A percentile compares a stretch with the other conserved stretches of the same genome.
phyloP scores from a whole-genome alignment of 2,329 filamentous ascomycete genomes.

The Exophiala lecanii-corni region DNA sequence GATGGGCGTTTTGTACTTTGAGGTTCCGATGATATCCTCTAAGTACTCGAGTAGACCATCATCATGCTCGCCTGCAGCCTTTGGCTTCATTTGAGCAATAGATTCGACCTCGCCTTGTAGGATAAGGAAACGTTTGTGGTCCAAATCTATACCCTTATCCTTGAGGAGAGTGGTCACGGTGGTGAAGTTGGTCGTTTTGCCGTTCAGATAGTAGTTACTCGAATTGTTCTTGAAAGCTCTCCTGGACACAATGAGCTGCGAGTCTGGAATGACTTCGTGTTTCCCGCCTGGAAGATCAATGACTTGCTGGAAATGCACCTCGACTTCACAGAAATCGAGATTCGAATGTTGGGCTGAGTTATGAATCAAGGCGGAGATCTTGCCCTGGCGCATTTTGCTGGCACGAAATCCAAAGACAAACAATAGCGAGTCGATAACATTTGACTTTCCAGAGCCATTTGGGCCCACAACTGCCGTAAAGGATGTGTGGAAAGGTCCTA shows the following conservation, averaged over 20 bases:
- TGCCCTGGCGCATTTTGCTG: slow-evolving; percentile 98
- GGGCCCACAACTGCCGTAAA: slow-evolving; percentile 98
- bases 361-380: slow-evolving; percentile 95
- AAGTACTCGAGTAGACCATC: slow-evolving; percentile 94
- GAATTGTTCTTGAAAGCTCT: slow-evolving; percentile 96
- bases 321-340: slow-evolving; percentile 87
- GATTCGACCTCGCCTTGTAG: slow-evolving; percentile 97
- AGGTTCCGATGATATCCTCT: slow-evolving; percentile 97
- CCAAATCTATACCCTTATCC: slow-evolving; percentile 85
- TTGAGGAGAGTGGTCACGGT: slow-evolving; percentile 81
- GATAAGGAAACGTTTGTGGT: slow-evolving; percentile 97
- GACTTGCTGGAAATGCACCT: slow-evolving; percentile 94
- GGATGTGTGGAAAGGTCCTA: slow-evolving; percentile 92
- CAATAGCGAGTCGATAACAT: slow-evolving; percentile 94
- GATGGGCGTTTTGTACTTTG: slow-evolving; percentile 95
- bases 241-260: slow-evolving; percentile 80
- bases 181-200: slow-evolving; percentile 84
- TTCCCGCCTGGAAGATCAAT: slow-evolving; percentile 77
- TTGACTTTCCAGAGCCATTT: slow-evolving; percentile 97
- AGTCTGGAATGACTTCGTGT: slow-evolving; percentile 73
- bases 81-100: slow-evolving; percentile 98
- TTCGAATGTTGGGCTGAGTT: slow-evolving; percentile 86
- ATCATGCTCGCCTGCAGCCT: slow-evolving; percentile 90
- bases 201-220: slow-evolving; percentile 97
- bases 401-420: slow-evolving; percentile 99